A percentile compares a stretch with the other conserved stretches of the same genome.
These are phyloP conservation scores for Didymella glomerata DNA, from an alignment of 2,329 filamentous ascomycete species.

Conservation along the genomic window DNA sequence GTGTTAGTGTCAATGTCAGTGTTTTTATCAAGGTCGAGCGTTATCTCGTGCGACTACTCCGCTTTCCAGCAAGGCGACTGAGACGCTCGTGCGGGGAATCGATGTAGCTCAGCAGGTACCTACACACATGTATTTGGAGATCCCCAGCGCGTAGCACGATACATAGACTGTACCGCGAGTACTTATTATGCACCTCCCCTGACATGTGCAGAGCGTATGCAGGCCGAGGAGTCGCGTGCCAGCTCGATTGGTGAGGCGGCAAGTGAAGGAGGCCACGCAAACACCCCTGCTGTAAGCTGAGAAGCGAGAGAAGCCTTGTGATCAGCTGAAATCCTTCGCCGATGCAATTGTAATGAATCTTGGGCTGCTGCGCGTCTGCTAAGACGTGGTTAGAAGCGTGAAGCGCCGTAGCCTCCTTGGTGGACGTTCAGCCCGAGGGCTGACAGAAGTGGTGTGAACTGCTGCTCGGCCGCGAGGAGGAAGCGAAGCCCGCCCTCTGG, in stretches of 20 bases:
- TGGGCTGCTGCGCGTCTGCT: conserved; percentile 2
- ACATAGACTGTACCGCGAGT: neutral
- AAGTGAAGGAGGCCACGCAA: conserved; percentile 14
- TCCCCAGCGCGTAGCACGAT: conserved; percentile 15
- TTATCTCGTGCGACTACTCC: conserved; percentile 17
- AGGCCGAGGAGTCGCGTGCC: conserved; percentile 16
- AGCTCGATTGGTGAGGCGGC: conserved; percentile 17
- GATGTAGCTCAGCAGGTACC: conserved; percentile 16
- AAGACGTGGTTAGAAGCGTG: neutral
- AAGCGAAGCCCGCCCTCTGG: conserved; percentile 17
- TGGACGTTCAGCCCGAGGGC: conserved; percentile 12
- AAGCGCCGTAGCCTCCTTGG: conserved; percentile 11
- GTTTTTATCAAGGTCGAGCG: conserved; percentile 9
- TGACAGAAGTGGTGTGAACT: conserved; percentile 25
- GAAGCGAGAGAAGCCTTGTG: conserved; percentile 18
- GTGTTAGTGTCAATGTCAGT: conserved; percentile 5
- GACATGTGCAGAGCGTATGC: conserved; percentile 12
- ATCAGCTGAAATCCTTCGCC: conserved; percentile 14
- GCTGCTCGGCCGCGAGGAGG: conserved; percentile 15
- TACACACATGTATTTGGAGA: conserved; percentile 11
- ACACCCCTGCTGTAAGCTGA: conserved; percentile 20
- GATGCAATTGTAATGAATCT: conserved; percentile 1
- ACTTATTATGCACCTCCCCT: conserved; percentile 16
- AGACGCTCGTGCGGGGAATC: conserved; percentile 13
- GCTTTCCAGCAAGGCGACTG: conserved; percentile 12